Evolutionary conservation across 164 flowering plant species (phyloP).

Genomic region (Liquidambar formosana): DNA sequence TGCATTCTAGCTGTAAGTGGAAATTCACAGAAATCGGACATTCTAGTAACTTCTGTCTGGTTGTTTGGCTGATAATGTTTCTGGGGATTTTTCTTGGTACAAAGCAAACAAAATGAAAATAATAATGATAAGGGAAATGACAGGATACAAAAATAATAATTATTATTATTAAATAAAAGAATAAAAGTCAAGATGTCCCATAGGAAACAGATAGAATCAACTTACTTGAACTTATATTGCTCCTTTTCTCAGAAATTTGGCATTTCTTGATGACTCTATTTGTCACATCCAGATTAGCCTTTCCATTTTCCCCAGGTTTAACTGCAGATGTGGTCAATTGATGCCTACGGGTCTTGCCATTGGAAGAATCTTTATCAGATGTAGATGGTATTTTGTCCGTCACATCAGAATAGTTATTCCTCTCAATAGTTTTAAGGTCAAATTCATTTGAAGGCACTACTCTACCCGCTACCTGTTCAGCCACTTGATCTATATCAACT

Average conservation of each 20-base stretch:
- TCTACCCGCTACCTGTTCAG: neutral
- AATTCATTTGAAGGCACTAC: slow-evolving; percentile 9
- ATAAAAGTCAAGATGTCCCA: neutral
- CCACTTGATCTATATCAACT: slow-evolving; percentile 4
- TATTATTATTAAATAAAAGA: neutral
- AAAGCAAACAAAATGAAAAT: slow-evolving; percentile 1
- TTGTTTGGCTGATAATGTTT: slow-evolving; percentile 4
- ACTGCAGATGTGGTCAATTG: neutral
- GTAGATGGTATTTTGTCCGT: neutral
- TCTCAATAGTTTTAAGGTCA: slow-evolving; percentile 6
- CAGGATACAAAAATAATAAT: neutral
- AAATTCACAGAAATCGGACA: neutral
- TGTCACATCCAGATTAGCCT: neutral
- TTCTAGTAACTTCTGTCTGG: neutral
- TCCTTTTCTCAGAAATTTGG: neutral
- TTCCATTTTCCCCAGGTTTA: slow-evolving; percentile 3
- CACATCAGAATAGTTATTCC: slow-evolving; percentile 3
- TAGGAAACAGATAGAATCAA: neutral
- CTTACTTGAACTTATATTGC: slow-evolving; percentile 10
- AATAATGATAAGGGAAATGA: neutral
- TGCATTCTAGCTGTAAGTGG: neutral
- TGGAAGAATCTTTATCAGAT: slow-evolving; percentile 1
- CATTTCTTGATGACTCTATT: slow-evolving; percentile 1
- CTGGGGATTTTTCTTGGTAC: neutral
- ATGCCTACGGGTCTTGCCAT: neutral